Evolutionary conservation across 2,329 filamentous ascomycete species (phyloP), one percentile per base, ranked within the genome.

Genomic region (Lasiodiplodia gonubiensis): DNA sequence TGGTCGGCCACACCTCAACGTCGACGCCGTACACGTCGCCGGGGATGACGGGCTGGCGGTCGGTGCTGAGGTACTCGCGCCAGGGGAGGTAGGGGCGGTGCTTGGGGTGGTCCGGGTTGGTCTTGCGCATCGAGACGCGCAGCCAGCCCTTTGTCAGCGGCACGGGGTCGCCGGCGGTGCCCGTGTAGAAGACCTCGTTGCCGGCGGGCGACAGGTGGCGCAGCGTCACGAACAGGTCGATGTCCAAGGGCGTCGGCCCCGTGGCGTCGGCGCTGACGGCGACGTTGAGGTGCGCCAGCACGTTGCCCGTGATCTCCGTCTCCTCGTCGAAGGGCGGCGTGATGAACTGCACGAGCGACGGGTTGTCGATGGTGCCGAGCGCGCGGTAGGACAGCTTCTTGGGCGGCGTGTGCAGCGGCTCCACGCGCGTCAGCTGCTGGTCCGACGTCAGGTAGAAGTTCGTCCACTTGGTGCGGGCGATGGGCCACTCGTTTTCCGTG

Each of bases 231-330:
- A 90, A 90, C 4, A 90, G 48, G 70, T 90, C 88, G 35, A 90
- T 89, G 65, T 90, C 88, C 1, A 76, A 79, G 0, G 84, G 84
- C 64, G 77, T 79, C 1, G 76, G 71, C 1, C 77, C 74, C 1
- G 76, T 77, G 2, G 80, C 72, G 27, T 80, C 72, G 0, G 82
- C 74, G 2, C 77, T 81, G 42, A 82, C 78, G 0, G 89, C 90
- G 0, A 91, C 85, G 68, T 88, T 87, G 4, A 92, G 80, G 70
- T 88, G 89, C 0, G 88, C 88, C 0, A 86, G 81, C 33, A 91
- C 80, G 72, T 92, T 88, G 0, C 90, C 90, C 0, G 90, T 92
- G 65, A 92, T 86, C 72, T 92, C 90, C 0, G 86, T 90, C 71
- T 92, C 88, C 7, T 80, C 69, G n/a, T 84, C 81, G 67, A 92